These are phyloP conservation scores for Trypanosoma rangeli DNA, from an alignment of 208 protist genomes.

Conservation along the genomic window DNA sequence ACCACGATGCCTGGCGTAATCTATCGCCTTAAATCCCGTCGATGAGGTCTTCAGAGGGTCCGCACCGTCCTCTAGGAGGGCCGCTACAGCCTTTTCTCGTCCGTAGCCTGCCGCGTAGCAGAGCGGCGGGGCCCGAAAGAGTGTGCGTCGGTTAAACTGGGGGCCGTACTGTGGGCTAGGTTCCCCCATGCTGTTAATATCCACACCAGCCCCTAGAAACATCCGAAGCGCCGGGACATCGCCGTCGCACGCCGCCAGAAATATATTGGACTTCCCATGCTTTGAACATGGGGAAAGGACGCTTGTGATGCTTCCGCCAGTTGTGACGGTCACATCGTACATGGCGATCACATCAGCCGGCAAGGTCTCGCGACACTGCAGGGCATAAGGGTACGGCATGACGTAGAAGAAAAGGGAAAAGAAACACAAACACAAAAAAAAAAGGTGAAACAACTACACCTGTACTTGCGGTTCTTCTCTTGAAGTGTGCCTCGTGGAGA, in stretches of 20 bases:
- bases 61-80: conserved; percentile 61
- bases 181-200: conserved; percentile 72
- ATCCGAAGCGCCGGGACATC: conserved; percentile 45
- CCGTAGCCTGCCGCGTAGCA: conserved; percentile 76
- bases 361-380: conserved; percentile 47
- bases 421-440: background rate
- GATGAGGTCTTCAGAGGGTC: conserved; percentile 40
- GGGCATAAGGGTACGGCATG: conserved; percentile 50
- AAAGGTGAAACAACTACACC: background rate
- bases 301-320: conserved; percentile 12
- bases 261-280: conserved; percentile 45
- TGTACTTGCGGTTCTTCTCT: background rate
- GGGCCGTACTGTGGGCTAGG: conserved; percentile 56
- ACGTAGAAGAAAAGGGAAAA: background rate
- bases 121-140: conserved; percentile 70
- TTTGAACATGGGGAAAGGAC: background rate
- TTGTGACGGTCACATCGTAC: conserved; percentile 24
- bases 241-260: conserved; percentile 76
- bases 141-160: conserved; percentile 73
- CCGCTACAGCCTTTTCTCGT: conserved; percentile 68
- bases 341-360: conserved; percentile 8
- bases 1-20: conserved; percentile 71
- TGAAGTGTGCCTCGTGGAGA: background rate
- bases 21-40: conserved; percentile 58
- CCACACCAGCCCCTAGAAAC: conserved; percentile 32